Conservation (phyloP, 768 basidiomycete genomes). For the Auricularia sp. region DNA sequence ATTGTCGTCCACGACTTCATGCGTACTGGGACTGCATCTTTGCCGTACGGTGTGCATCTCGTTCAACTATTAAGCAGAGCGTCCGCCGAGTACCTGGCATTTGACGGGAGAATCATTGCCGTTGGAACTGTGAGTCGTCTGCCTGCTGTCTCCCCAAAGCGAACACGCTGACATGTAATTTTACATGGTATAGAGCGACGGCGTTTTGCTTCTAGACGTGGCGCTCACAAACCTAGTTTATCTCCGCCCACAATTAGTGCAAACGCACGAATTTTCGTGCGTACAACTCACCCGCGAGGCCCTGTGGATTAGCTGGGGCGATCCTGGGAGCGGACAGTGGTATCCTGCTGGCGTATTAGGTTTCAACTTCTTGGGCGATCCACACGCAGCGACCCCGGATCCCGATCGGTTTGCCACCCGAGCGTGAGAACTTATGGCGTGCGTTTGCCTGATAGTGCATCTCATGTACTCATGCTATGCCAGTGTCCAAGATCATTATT, state of each 20-base stretch:
- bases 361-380: neutral
- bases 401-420: too few species aligned
- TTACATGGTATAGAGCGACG: neutral
- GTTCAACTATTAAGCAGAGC: neutral
- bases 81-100: neutral
- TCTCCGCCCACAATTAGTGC: neutral
- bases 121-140: neutral
- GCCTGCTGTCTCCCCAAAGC: neutral
- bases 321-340: neutral
- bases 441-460: too few species aligned
- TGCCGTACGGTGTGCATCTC: neutral
- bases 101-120: neutral
- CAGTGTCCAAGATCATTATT: too few species aligned
- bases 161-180: neutral
- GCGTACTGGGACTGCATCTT: neutral
- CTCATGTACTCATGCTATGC: too few species aligned
- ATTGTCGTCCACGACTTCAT: neutral
- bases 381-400: too few species aligned
- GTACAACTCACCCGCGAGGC: neutral
- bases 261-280: neutral
- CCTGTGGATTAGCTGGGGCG: neutral
- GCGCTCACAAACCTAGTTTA: neutral
- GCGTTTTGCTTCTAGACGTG: neutral
- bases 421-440: too few species aligned
- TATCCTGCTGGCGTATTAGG: neutral